Evolutionary conservation across 179 eudicot species (phyloP).

Genomic region (Beta corolliflora): DNA sequence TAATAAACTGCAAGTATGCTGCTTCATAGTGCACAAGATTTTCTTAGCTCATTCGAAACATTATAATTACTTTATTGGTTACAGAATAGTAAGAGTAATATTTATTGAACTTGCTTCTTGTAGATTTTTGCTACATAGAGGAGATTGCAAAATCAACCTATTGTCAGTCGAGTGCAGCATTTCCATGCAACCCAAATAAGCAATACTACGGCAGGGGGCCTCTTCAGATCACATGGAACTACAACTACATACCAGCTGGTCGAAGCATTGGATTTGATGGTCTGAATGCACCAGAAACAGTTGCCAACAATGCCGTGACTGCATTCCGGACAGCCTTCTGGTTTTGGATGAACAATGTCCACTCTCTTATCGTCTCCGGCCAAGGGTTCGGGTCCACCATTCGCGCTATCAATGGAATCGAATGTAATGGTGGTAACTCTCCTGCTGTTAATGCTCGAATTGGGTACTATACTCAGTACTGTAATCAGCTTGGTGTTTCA

Average conservation of each 20-base stretch:
- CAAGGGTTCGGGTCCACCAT: slow-evolving; percentile 25
- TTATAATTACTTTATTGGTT: no score
- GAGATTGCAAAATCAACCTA: slow-evolving; percentile 19
- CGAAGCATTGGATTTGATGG: slow-evolving; percentile 28
- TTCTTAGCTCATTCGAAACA: no score
- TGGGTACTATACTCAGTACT: slow-evolving; percentile 13
- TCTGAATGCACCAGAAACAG: slow-evolving; percentile 21
- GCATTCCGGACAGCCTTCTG: slow-evolving; percentile 21
- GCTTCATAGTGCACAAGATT: no score
- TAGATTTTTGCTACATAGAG: slow-evolving; percentile 19
- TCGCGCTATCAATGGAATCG: slow-evolving; percentile 18
- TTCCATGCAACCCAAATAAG: slow-evolving; percentile 21
- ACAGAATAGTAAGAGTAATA: no score
- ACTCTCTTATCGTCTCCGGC: not conserved
- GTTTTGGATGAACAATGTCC: slow-evolving; percentile 32
- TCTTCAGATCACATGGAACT: slow-evolving; percentile 22
- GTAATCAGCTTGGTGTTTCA: slow-evolving; percentile 26
- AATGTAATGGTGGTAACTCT: slow-evolving; percentile 16
- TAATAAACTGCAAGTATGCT: no score
- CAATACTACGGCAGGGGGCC: slow-evolving; percentile 23
- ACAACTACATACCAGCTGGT: slow-evolving; percentile 25
- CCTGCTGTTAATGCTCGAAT: slow-evolving; percentile 21
- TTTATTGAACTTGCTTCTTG: not conserved
- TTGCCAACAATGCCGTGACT: slow-evolving; percentile 5
- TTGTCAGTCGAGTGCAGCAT: not conserved